Percentiles rank a stretch among this genome's conserved stretches.
Conservation (phyloP, 2,329 filamentous ascomycete species). For the Penicillium freii region DNA sequence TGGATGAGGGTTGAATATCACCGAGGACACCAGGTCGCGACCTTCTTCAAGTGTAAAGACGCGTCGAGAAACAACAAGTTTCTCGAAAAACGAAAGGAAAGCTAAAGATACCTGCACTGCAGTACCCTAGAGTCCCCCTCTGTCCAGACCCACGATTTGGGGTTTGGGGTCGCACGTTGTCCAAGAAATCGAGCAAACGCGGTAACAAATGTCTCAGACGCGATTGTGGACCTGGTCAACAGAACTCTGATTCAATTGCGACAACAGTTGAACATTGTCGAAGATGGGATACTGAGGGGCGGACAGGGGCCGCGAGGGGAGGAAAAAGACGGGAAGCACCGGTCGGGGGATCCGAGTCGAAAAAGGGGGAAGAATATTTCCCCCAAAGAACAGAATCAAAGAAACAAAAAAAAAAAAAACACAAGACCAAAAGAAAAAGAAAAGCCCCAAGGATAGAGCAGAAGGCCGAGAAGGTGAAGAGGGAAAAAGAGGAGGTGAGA, state of each 20-base stretch:
- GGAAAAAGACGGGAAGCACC: conserved; percentile 19
- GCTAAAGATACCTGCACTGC: conserved; percentile 32
- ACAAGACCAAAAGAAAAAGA: conserved; percentile 19
- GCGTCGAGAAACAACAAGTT: conserved; percentile 17
- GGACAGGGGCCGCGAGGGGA: conserved; percentile 32
- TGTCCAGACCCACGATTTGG: conserved; percentile 23
- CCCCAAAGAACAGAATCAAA: conserved; percentile 9
- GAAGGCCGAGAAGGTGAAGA: conserved; percentile 18
- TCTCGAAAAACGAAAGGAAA: conserved; percentile 17
- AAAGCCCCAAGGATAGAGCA: conserved; percentile 1
- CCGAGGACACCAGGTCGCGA: conserved; percentile 24
- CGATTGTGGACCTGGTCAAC: conserved; percentile 21
- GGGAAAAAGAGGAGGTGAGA: conserved; percentile 22
- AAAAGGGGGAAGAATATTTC: conserved; percentile 14
- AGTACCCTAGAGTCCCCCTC: conserved; percentile 25
- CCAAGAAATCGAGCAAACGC: conserved; percentile 26
- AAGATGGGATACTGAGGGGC: conserved; percentile 25
- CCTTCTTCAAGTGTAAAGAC: conserved; percentile 12
- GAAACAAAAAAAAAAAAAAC: conserved; percentile 17
- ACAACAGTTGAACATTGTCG: conserved; percentile 21
- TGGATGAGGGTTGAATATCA: conserved; percentile 7
- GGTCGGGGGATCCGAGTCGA: conserved; percentile 13
- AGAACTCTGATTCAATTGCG: conserved; percentile 17
- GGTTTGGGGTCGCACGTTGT: conserved; percentile 24
- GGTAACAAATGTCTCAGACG: conserved; percentile 24